Percentiles rank a stretch among this genome's conserved stretches.
These are phyloP conservation scores for Xylariaceae sp. DNA, from an alignment of 2,329 filamentous ascomycete species.

Conservation along the genomic window DNA sequence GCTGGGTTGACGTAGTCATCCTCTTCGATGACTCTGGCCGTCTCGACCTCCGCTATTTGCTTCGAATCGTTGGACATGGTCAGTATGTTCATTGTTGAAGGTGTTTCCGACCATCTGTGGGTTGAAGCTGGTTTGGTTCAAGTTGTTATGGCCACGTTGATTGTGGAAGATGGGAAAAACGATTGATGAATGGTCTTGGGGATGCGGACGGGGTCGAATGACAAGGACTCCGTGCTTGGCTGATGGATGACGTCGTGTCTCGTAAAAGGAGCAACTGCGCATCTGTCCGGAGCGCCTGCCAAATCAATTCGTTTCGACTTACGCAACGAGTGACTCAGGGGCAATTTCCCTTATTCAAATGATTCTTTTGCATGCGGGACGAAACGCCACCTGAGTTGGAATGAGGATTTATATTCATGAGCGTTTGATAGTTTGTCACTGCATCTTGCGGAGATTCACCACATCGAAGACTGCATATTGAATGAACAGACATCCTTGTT, in stretches of 20 bases:
- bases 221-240: neutral
- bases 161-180: neutral
- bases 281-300: neutral
- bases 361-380: neutral
- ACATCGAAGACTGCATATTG: neutral
- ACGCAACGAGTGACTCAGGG: neutral
- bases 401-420: neutral
- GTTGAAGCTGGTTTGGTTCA: conserved; percentile 10
- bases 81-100: conserved; percentile 1
- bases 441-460: neutral
- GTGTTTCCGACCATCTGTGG: conserved; percentile 4
- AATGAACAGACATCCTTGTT: no score
- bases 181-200: neutral
- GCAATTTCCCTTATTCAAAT: neutral
- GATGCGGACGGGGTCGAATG: neutral
- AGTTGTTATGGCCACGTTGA: conserved; percentile 7
- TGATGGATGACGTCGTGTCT: neutral
- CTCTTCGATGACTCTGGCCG: conserved; percentile 15
- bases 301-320: neutral
- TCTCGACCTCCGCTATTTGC: conserved; percentile 5
- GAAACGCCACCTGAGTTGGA: neutral
- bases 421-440: neutral
- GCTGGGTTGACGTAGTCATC: conserved; percentile 25
- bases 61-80: conserved; percentile 9
- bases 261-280: neutral